Conservation (phyloP, 495 filamentous ascomycete genomes). For the Halenospora varia region DNA sequence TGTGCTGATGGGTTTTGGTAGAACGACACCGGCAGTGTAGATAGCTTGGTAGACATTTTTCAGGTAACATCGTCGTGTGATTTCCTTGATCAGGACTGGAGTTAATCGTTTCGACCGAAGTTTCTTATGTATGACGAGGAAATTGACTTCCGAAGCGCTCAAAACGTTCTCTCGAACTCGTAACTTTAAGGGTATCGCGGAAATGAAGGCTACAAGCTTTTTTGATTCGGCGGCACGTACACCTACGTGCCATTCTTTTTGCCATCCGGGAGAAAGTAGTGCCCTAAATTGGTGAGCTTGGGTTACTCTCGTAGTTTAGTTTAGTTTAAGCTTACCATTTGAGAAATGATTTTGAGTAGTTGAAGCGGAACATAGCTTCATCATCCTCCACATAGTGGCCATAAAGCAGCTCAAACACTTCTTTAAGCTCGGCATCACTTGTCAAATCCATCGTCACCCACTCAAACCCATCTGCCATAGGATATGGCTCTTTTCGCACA, state of each 20-base stretch:
- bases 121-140: slow-evolving; percentile 97
- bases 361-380: slow-evolving; percentile 95
- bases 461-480: slow-evolving; percentile 74
- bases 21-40: slow-evolving; percentile 86
- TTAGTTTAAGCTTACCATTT: slow-evolving; percentile 85
- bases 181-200: slow-evolving; percentile 77
- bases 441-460: slow-evolving; percentile 90
- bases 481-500: slow-evolving; percentile 65
- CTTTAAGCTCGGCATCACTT: slow-evolving; percentile 54
- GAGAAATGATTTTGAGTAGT: slow-evolving; percentile 83
- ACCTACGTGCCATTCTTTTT: slow-evolving; percentile 90
- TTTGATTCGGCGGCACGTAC: slow-evolving; percentile 72
- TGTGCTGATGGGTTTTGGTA: slow-evolving; percentile 86
- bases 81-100: slow-evolving; percentile 93
- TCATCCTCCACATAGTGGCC: slow-evolving; percentile 96
- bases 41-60: slow-evolving; percentile 87
- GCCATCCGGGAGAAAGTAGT: slow-evolving; percentile 92
- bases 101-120: slow-evolving; percentile 87
- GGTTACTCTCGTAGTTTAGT: too few species aligned
- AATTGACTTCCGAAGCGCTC: slow-evolving; percentile 89
- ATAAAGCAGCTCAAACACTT: slow-evolving; percentile 83
- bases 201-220: slow-evolving; percentile 92
- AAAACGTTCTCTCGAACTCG: slow-evolving; percentile 73
- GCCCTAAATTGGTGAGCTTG: slow-evolving; percentile 58
- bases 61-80: slow-evolving; percentile 84